Base-by-base conservation (phyloP, 208 protist species). In the Acanthamoeba castellanii region DNA sequence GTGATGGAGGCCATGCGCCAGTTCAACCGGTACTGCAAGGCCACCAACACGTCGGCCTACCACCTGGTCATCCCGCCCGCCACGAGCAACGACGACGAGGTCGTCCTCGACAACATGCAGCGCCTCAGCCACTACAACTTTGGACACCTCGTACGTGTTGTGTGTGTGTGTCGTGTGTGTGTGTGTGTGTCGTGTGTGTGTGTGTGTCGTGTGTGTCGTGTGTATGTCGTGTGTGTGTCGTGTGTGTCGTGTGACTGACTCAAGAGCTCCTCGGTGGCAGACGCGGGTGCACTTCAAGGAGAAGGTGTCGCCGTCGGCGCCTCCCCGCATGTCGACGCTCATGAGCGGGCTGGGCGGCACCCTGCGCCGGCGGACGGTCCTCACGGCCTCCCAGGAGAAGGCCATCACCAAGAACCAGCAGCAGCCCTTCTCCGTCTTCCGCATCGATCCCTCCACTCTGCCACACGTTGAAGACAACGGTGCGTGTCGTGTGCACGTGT, bases 221-320 rank as follows among this genome's bases (percentile, higher is more conserved):
- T 42, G 37, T 42, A 3, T 42, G 37, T 42, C 37, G 37, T 9
- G 30, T 72, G 22, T n/a, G n/a, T n/a, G n/a, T n/a, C 66, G 30
- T 34, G n/a, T 72, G n/a, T 8, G 27, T n/a, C n/a, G 16, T 68
- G 1, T 72, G 66, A 8, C 22, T 72, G 2, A 34, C 22, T 5
- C 14, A 14, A 34, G 7, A 27, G 20, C 9, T 34, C 3, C 30
- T 72, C 52, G 18, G 45, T 13, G 8, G 18, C 45, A 85, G 76
- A 85, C 76, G 42, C 32, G 76, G 34, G 34, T 55, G 25, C 76
- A 85, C 76, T 85, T 85, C 45, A 85, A 85, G 76, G 42, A 85
- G 42, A 85, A 55, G 30, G 45, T 50, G 32, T 37, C 32, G 20
- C 9, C 25, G 11, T 55, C 45, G 25, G 25, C 14, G 16, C 8